A percentile compares a stretch with the other conserved stretches of the same genome.
phyloP scores from a whole-genome alignment of 139 green algal species.

The Chlamydomonas eustigma region DNA sequence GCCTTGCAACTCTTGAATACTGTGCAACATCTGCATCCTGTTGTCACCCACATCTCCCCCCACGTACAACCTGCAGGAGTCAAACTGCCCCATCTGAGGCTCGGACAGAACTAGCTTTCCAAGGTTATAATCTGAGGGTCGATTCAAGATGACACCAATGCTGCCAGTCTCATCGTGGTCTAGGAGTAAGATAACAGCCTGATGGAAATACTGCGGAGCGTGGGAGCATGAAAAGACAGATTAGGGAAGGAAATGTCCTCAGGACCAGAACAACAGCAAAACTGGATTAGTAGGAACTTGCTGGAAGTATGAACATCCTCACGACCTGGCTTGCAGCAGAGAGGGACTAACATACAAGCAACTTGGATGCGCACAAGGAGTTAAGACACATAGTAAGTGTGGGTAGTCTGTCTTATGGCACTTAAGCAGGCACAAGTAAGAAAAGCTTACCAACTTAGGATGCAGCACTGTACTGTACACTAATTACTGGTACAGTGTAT shows the following conservation, averaged over 20 bases:
- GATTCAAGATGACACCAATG: slow-evolving; percentile 85
- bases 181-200: slow-evolving; percentile 76
- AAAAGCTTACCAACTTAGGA: too few species aligned
- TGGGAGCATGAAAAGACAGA: not conserved
- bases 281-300: too few species aligned
- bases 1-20: slow-evolving; percentile 41
- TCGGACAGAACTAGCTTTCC: slow-evolving; percentile 27
- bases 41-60: slow-evolving; percentile 73
- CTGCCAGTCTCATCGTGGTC: slow-evolving; percentile 48
- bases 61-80: slow-evolving; percentile 51
- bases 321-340: too few species aligned
- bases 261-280: too few species aligned
- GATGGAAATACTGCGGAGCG: slow-evolving; percentile 40
- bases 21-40: slow-evolving; percentile 41
- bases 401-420: too few species aligned
- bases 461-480: too few species aligned
- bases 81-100: not conserved
- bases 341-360: too few species aligned
- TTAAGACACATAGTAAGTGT: too few species aligned
- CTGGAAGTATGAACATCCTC: too few species aligned
- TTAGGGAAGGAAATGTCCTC: not conserved
- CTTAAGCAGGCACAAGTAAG: too few species aligned
- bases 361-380: too few species aligned
- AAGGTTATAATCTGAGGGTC: slow-evolving; percentile 53
- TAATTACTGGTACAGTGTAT: too few species aligned